Evolutionary conservation across 441 rosid species (phyloP).

Genomic region (Hypseocharis bilobata): DNA sequence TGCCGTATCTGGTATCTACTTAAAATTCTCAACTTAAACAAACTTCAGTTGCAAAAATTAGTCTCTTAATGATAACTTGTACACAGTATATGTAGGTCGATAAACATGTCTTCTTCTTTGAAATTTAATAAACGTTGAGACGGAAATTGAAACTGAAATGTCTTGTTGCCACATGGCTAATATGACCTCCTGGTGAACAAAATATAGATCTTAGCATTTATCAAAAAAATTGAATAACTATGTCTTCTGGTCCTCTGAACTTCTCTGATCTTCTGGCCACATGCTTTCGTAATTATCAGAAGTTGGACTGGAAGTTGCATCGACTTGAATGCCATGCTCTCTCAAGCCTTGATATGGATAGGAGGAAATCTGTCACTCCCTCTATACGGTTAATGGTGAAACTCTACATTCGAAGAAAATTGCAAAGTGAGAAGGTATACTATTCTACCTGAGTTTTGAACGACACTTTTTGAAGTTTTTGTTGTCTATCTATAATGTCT

Average conservation of each 20-base stretch:
- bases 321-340: constrained; percentile 67
- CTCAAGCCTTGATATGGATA: constrained; percentile 50
- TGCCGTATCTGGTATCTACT: background rate
- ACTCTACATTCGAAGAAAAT: constrained; percentile 51
- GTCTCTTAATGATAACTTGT: background rate
- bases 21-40: background rate
- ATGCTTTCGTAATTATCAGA: constrained; percentile 35
- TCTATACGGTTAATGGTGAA: constrained; percentile 69
- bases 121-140: background rate
- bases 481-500: background rate
- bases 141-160: background rate
- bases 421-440: constrained; percentile 60
- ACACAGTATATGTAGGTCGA: background rate
- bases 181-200: background rate
- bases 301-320: constrained; percentile 76
- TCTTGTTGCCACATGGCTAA: background rate
- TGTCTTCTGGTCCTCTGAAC: background rate
- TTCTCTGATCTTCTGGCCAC: background rate
- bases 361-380: constrained; percentile 57
- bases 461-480: background rate
- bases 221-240: background rate
- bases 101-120: background rate
- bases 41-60: background rate
- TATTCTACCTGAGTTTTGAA: background rate
- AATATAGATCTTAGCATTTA: background rate